These are phyloP conservation scores for Heliamphora exappendiculata DNA, from an alignment of 148 eudicot genomes.

Conservation along the genomic window DNA sequence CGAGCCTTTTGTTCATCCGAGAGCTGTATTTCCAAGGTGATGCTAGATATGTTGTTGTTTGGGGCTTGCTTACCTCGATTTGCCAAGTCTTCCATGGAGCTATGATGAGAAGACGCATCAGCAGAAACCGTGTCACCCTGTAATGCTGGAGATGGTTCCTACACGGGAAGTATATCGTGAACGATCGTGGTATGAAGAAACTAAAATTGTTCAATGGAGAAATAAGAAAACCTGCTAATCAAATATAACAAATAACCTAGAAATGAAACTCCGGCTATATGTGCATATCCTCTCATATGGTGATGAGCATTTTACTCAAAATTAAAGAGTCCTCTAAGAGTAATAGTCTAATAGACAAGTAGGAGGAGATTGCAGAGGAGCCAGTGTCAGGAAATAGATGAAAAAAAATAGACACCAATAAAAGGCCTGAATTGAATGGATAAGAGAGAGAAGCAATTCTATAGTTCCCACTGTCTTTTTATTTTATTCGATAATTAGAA, in stretches of 20 bases:
- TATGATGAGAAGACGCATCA: conserved; percentile 18
- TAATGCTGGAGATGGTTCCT: conserved; percentile 33
- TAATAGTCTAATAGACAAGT: too few species aligned
- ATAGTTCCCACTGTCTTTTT: too few species aligned
- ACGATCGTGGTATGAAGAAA: background rate
- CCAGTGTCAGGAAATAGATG: too few species aligned
- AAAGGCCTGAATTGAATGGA: too few species aligned
- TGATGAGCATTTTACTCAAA: too few species aligned
- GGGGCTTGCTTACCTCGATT: conserved; percentile 17
- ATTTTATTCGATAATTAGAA: too few species aligned
- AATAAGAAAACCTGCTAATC: too few species aligned
- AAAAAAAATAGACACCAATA: too few species aligned
- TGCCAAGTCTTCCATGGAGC: conserved; percentile 7
- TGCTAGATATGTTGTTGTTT: conserved; percentile 8
- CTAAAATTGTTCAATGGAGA: background rate
- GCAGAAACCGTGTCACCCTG: conserved; percentile 8
- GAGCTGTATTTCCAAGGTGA: conserved; percentile 19
- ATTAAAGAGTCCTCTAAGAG: too few species aligned
- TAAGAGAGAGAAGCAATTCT: too few species aligned
- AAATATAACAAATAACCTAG: background rate
- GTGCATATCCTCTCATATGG: background rate
- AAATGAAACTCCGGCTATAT: background rate
- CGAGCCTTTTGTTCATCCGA: conserved; percentile 51
- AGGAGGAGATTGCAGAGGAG: too few species aligned
- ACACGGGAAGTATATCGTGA: conserved; percentile 9